Percentiles rank a stretch among this genome's conserved stretches.
Evolutionary conservation across 441 rosid genomes (phyloP).

Genomic region (Pelargonium australe): DNA sequence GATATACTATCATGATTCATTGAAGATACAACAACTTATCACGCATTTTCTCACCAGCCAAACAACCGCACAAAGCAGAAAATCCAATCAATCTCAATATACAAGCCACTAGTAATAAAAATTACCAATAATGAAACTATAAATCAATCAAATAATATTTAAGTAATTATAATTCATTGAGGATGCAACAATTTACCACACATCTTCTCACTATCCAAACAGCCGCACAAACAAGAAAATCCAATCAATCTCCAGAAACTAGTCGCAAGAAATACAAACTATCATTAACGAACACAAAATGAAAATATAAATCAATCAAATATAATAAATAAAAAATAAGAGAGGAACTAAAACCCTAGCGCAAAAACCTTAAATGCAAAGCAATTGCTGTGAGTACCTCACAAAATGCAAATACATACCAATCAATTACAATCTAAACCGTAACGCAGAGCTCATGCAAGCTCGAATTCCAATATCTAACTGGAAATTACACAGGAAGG

Average conservation of each 20-base stretch:
- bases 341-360: too few species aligned
- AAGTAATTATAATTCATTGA: not conserved
- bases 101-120: not conserved
- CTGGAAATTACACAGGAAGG: not conserved
- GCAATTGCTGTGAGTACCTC: too few species aligned
- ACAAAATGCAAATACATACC: not conserved
- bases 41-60: not conserved
- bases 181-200: not conserved
- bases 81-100: not conserved
- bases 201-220: constrained; percentile 1
- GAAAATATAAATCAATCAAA: not conserved
- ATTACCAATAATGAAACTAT: not conserved
- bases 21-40: not conserved
- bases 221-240: not conserved
- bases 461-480: not conserved
- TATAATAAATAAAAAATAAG: not conserved
- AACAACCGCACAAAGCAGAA: not conserved
- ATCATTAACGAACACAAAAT: not conserved
- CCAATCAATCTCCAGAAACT: not conserved
- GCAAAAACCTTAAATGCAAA: too few species aligned
- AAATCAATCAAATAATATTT: too few species aligned
- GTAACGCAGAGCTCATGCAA: not conserved
- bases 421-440: not conserved
- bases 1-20: not conserved
- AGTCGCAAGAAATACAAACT: not conserved